phyloP scores from a whole-genome alignment of 805 yeast genomes.

The Sugiyamaella marilandica region DNA sequence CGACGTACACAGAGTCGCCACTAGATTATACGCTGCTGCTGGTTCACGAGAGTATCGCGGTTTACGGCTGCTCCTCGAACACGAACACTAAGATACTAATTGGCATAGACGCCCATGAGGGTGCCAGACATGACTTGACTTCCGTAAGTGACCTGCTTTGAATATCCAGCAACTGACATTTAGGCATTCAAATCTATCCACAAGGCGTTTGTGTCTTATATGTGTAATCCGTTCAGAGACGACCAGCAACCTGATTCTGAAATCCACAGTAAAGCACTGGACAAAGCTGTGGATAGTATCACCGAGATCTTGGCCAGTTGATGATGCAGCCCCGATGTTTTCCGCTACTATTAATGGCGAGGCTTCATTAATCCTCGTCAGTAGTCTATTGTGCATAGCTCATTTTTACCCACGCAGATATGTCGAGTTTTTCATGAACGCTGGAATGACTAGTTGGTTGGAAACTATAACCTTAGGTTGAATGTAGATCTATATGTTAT shows the following conservation, averaged over 20 bases:
- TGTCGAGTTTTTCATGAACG: no score
- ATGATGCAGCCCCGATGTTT: not conserved
- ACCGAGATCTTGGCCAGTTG: slow-evolving; percentile 21
- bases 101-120: slow-evolving; percentile 29
- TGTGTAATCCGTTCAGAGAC: slow-evolving; percentile 32
- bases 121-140: slow-evolving; percentile 18
- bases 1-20: slow-evolving; percentile 16
- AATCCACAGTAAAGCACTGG: slow-evolving; percentile 28
- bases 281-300: slow-evolving; percentile 20
- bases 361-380: not conserved
- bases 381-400: not conserved
- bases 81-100: slow-evolving; percentile 31
- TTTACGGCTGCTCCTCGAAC: slow-evolving; percentile 33
- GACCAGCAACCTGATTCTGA: slow-evolving; percentile 11
- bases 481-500: no score
- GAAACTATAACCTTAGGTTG: no score
- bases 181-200: slow-evolving; percentile 24
- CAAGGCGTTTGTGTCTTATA: slow-evolving; percentile 28
- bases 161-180: not conserved
- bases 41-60: slow-evolving; percentile 35
- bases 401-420: not conserved
- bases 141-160: slow-evolving; percentile 11
- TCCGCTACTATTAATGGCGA: not conserved
- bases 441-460: no score
- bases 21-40: slow-evolving; percentile 25